These are phyloP conservation scores for Sinapis alba DNA, from an alignment of 441 rosid species.

Conservation along the genomic window DNA sequence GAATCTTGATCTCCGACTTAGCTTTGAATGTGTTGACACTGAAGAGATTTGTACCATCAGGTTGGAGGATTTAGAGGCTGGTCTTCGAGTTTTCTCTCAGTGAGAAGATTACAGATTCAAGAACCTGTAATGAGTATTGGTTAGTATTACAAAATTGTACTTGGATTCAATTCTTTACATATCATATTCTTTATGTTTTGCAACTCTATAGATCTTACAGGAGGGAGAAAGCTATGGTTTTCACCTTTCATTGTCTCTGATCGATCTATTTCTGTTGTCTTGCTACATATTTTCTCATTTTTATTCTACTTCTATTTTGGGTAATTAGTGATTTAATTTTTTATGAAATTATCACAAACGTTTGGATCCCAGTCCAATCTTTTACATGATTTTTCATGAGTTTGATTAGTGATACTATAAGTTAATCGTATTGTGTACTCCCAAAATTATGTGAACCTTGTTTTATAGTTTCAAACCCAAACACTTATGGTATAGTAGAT, in stretches of 20 bases:
- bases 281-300: neutral
- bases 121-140: slow-evolving; percentile 1
- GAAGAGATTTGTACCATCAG: slow-evolving; percentile 73
- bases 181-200: slow-evolving; percentile 35
- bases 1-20: slow-evolving; percentile 78
- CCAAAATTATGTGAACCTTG: neutral
- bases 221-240: slow-evolving; percentile 25
- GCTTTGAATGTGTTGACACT: slow-evolving; percentile 67
- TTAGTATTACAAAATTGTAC: slow-evolving; percentile 27
- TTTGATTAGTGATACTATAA: neutral
- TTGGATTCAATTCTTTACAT: slow-evolving; percentile 37
- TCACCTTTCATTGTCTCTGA: neutral
- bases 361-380: neutral
- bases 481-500: no score
- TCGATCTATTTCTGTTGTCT: slow-evolving; percentile 9
- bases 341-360: neutral
- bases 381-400: neutral
- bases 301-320: neutral
- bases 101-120: slow-evolving; percentile 16
- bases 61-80: slow-evolving; percentile 73
- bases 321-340: neutral
- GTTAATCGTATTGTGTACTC: neutral
- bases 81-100: slow-evolving; percentile 56
- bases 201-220: slow-evolving; percentile 11
- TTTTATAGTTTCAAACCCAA: no score